Evolutionary conservation across 1,284 basidiomycete species (phyloP).

Genomic region (Ustilago hordei): DNA sequence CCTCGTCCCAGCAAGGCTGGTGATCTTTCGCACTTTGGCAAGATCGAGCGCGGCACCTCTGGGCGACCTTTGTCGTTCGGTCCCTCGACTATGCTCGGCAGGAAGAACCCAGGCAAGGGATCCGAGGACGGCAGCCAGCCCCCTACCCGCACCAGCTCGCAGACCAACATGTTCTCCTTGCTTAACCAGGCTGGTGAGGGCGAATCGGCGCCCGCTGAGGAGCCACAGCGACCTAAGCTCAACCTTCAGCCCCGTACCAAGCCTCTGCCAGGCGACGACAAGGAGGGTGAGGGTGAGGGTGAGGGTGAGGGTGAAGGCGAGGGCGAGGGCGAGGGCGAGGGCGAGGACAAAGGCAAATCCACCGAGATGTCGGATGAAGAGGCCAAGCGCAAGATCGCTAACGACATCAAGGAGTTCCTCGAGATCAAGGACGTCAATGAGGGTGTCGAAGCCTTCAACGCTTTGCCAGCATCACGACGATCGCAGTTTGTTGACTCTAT

Average conservation of each 20-base stretch:
- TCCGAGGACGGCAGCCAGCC: constrained; percentile 74
- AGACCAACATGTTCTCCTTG: constrained; percentile 82
- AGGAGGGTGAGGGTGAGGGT: constrained; percentile 56
- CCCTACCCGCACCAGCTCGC: constrained; percentile 81
- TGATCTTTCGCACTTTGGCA: constrained; percentile 87
- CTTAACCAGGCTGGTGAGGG: constrained; percentile 53
- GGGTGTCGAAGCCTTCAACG: constrained; percentile 76
- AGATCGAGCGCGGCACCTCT: constrained; percentile 71
- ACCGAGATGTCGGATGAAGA: constrained; percentile 77
- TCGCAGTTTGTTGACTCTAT: constrained; percentile 80
- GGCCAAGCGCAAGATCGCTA: constrained; percentile 80
- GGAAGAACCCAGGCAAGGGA: constrained; percentile 73
- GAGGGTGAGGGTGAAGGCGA: constrained; percentile 68
- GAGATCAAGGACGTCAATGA: constrained; percentile 80
- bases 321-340: constrained; percentile 65
- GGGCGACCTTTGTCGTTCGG: constrained; percentile 74
- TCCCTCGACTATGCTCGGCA: constrained; percentile 80
- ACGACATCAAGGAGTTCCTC: constrained; percentile 72
- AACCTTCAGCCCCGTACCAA: constrained; percentile 77
- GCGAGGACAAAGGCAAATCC: constrained; percentile 71
- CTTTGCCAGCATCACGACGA: constrained; percentile 77
- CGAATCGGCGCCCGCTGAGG: constrained; percentile 68
- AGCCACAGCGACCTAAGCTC: constrained; percentile 79
- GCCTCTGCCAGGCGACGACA: constrained; percentile 71
- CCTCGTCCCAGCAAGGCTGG: constrained; percentile 81